Evolutionary conservation across 768 basidiomycete genomes (phyloP), one percentile per base, ranked within the genome.

Genomic region (Mycena rebaudengoi): DNA sequence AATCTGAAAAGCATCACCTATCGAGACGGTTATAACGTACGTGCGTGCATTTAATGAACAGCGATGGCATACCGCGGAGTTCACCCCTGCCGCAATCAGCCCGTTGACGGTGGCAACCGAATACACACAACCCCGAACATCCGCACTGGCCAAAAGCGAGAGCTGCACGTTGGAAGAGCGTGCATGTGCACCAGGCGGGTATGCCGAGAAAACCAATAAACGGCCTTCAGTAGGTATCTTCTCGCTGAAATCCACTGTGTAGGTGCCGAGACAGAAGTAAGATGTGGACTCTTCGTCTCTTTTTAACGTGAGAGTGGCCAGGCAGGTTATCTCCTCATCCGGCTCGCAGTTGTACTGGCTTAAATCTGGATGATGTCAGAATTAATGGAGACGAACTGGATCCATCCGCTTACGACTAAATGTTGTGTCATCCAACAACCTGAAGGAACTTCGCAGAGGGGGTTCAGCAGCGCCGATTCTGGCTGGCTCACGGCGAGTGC

Each of bases 61-160:
- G 33, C 11, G 32, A 0, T 4, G 16, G 80, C 90, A 33, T 69
- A 95, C 95, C 7, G 90, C 84, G 5, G 91, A 88, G 70, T 95
- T 94, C 41, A 94, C 83, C 0, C 92, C 89, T 8, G 87, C 91
- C 2, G 87, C 85, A 41, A 95, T 75, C 56, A 82, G 76, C 30
- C 81, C 83, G 49, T 82, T 75, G 7, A 86, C 73, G 16, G 76
- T 75, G 0, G 83, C 79, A 21, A 95, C 66, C 2, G 88, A 83
- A 71, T 90, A 94, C 1, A 94, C 88, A 68, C 89, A 90, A 18
- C 95, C 95, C 16, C 75, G 70, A 21, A 89, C 84, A 1, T 81
- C 73, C 2, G 73, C 65, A 16, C 85, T 80, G 0, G 86, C 75
- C 18, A 86, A 71, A 29, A 85, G 66, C 25, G 75, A 73, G 12